These are phyloP conservation scores for Ogataea degrootiae DNA, from an alignment of 805 yeast genomes.

Conservation along the genomic window DNA sequence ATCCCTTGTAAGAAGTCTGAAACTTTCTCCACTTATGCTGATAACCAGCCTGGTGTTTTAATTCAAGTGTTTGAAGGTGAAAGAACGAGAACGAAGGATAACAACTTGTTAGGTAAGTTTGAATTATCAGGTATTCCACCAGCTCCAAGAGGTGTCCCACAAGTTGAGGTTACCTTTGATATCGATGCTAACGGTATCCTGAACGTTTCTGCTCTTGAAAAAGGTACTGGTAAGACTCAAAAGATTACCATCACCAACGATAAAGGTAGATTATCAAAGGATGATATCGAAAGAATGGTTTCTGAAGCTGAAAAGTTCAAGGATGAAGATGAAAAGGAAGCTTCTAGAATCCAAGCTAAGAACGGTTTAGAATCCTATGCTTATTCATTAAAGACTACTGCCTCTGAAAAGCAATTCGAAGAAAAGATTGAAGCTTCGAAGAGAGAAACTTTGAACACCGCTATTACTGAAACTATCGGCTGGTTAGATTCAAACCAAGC, in stretches of 20 bases:
- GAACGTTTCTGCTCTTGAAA: constrained; percentile 83
- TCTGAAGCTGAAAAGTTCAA: constrained; percentile 59
- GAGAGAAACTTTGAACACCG: constrained; percentile 60
- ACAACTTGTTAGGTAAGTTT: constrained; percentile 83
- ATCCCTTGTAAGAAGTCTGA: constrained; percentile 75
- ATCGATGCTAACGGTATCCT: constrained; percentile 84
- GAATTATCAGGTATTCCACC: constrained; percentile 86
- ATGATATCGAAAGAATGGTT: constrained; percentile 62
- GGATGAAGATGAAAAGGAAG: constrained; percentile 59
- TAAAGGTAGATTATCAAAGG: constrained; percentile 83
- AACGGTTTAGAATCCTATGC: constrained; percentile 55
- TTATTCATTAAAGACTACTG: constrained; percentile 47
- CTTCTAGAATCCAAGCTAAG: constrained; percentile 51
- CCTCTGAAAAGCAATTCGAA: constrained; percentile 33
- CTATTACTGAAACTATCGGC: constrained; percentile 69
- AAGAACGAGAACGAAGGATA: constrained; percentile 91
- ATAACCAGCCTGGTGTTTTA: constrained; percentile 84
- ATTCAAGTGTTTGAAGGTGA: constrained; percentile 96
- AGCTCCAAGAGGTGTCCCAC: constrained; percentile 90
- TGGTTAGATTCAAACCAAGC: constrained; percentile 96
- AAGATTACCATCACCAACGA: constrained; percentile 90
- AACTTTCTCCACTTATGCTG: constrained; percentile 75
- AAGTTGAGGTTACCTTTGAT: constrained; percentile 85
- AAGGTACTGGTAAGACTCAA: constrained; percentile 91
- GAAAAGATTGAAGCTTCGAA: constrained; percentile 37